Base-by-base conservation (phyloP, 1,139 yeast genomes). In the Hyphopichia wangnamkhiaoensis region DNA sequence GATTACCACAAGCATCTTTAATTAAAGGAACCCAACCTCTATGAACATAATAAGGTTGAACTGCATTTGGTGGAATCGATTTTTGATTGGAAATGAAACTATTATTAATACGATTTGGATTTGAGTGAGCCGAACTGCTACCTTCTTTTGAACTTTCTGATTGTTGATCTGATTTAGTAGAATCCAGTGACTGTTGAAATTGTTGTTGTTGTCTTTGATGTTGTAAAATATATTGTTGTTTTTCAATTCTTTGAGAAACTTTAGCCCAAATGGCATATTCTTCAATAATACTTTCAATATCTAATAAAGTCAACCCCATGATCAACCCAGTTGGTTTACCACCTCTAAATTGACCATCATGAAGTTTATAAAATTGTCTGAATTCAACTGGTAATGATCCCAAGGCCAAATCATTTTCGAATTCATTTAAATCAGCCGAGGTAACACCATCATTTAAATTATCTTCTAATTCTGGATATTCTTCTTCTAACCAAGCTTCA, bases 301-400 rank as follows among this genome's bases (percentile, higher is more conserved):
- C 93, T 52, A 87, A 66, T 37, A 86, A 69, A 4, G 82, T 78
- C 53, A 84, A 69, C 17, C 94, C 91, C 71, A 82, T 82, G 35
- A 87, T 60, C 39, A 85, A 68, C 3, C 95, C 95, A 2, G 85
- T 77, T 16, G 90, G 89, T 50, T 76, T 74, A 14, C 91, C 91
- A 36, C 88, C 85, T 34, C 80, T 65, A 47, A 84, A 82, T 63
- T 87, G 95, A 43, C 95, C 95, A 58, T 87, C 95, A 57, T 86
- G 93, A 43, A 81, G 69, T 58, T 79, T 79, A 59, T 77, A 82
- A 42, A 85, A 81, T 54, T 84, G 93, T 51, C 93, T 79, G 37
- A 87, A 84, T 49, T 85, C 94, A 3, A 74, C 65, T 2, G 95
- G 95, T 39, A 87, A 70, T 21, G 79, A 68, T 1, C 77, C 76